Conservation (phyloP, 2,329 filamentous ascomycete genomes). For the Graphilbum sp. region DNA sequence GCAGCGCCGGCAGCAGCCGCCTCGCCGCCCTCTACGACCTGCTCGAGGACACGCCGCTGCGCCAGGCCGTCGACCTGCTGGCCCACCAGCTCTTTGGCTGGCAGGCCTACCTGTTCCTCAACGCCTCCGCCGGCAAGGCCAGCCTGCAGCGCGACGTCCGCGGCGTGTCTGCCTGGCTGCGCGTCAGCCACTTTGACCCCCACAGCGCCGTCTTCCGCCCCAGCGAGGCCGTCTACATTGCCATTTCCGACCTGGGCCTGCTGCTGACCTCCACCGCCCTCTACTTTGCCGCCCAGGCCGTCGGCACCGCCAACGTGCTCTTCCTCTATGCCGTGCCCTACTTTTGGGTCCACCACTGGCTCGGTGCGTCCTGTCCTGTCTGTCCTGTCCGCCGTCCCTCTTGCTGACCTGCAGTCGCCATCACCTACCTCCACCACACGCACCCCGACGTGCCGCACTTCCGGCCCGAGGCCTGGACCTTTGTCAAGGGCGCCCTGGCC, state of each 20-base stretch:
- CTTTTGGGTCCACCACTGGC: constrained; percentile 98
- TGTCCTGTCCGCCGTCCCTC: not conserved
- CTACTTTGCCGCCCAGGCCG: constrained; percentile 54
- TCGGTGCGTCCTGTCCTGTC: constrained; percentile 46
- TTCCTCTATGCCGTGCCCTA: constrained; percentile 95
- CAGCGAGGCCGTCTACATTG: constrained; percentile 75
- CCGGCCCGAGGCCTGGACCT: constrained; percentile 70
- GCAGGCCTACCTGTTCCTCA: constrained; percentile 79
- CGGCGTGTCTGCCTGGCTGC: constrained; percentile 49
- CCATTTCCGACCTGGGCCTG: constrained; percentile 73
- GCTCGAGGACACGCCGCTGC: constrained; percentile 45
- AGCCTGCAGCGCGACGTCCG: constrained; percentile 86
- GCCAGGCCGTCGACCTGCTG: constrained; percentile 35
- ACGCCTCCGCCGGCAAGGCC: constrained; percentile 87
- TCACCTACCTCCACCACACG: constrained; percentile 93
- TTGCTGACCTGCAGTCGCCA: constrained; percentile 49
- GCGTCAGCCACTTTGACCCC: constrained; percentile 89
- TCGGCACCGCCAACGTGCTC: constrained; percentile 70
- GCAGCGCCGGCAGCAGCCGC: constrained; percentile 72
- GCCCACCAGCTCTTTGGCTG: constrained; percentile 81
- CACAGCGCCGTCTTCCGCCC: constrained; percentile 79
- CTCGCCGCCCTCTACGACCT: constrained; percentile 80
- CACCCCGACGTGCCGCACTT: constrained; percentile 89
- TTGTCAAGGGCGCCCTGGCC: constrained; percentile 76
- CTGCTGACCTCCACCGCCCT: constrained; percentile 44